phyloP scores from a whole-genome alignment of 2,329 filamentous ascomycete species.

The Neofusicoccum ribis region DNA sequence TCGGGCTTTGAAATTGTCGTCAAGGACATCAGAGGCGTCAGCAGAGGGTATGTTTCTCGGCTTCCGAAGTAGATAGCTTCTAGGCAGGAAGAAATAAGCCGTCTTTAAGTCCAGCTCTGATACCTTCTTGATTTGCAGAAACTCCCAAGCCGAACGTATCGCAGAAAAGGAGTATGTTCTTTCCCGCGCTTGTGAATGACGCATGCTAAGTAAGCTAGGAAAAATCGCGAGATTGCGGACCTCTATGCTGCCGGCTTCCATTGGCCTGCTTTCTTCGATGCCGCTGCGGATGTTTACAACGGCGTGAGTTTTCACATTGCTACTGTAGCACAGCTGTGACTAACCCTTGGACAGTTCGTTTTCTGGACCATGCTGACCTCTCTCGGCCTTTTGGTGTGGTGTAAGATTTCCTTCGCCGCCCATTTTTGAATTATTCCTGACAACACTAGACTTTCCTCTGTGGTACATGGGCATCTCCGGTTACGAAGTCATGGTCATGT shows the following conservation, averaged over 20 bases:
- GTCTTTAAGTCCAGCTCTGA: constrained; percentile 39
- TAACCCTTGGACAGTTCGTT: constrained; percentile 63
- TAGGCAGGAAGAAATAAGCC: constrained; percentile 35
- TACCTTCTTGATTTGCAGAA: constrained; percentile 43
- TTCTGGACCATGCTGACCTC: constrained; percentile 96
- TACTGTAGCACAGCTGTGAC: neutral
- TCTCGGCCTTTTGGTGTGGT: constrained; percentile 88
- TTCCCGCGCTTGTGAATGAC: neutral
- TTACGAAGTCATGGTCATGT: constrained; percentile 87
- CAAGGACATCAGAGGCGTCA: constrained; percentile 83
- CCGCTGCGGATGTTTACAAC: constrained; percentile 85
- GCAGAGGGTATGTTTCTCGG: constrained; percentile 98
- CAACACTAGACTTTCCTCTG: constrained; percentile 75
- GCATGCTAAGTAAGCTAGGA: constrained; percentile 52
- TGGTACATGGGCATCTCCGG: constrained; percentile 99
- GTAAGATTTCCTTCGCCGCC: constrained; percentile 52
- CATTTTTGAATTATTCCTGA: neutral
- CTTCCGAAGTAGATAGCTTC: constrained; percentile 79
- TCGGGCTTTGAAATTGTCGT: constrained; percentile 82
- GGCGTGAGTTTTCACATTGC: constrained; percentile 60
- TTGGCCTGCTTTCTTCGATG: constrained; percentile 73
- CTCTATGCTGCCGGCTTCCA: constrained; percentile 72
- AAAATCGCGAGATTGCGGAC: constrained; percentile 70
- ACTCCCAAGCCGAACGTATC: constrained; percentile 48
- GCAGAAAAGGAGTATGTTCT: constrained; percentile 73